These are phyloP conservation scores for Trichoderma orchidacearum DNA, from an alignment of 495 filamentous ascomycete species.

Conservation along the genomic window DNA sequence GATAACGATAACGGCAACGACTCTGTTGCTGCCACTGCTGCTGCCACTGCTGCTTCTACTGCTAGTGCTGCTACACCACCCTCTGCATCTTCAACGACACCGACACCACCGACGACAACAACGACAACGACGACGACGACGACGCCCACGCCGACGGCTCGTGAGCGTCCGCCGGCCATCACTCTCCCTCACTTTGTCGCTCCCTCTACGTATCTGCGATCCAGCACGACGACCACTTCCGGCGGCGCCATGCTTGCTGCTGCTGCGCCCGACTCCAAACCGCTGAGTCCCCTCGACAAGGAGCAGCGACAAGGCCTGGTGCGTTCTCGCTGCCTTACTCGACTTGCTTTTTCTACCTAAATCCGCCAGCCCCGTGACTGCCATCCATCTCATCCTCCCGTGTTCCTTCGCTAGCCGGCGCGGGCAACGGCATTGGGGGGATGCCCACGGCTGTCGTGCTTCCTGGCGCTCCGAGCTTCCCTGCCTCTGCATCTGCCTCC, in stretches of 20 bases:
- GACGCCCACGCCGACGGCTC: conserved; percentile 15
- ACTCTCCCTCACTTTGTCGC: conserved; percentile 40
- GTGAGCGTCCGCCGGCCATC: conserved; percentile 26
- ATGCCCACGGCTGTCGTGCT: no score
- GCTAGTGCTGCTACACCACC: neutral
- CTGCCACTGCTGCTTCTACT: no score
- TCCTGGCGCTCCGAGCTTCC: neutral
- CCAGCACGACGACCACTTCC: conserved; percentile 37
- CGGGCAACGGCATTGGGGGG: no score
- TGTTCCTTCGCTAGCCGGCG: neutral
- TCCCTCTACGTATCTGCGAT: conserved; percentile 77
- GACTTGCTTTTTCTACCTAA: conserved; percentile 1
- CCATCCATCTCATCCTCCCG: conserved; percentile 2
- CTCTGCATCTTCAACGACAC: neutral
- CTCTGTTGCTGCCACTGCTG: no score
- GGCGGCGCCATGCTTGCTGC: neutral
- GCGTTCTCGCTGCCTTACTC: conserved; percentile 23
- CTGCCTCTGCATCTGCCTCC: neutral
- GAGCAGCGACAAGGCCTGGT: conserved; percentile 92
- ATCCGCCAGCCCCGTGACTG: conserved; percentile 8
- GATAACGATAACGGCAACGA: no score
- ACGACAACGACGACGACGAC: no score
- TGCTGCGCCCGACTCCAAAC: conserved; percentile 16
- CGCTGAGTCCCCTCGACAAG: conserved; percentile 65
- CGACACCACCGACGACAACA: no score